phyloP scores from a whole-genome alignment of 2,329 filamentous ascomycete species.

The Cercospora janseana region DNA sequence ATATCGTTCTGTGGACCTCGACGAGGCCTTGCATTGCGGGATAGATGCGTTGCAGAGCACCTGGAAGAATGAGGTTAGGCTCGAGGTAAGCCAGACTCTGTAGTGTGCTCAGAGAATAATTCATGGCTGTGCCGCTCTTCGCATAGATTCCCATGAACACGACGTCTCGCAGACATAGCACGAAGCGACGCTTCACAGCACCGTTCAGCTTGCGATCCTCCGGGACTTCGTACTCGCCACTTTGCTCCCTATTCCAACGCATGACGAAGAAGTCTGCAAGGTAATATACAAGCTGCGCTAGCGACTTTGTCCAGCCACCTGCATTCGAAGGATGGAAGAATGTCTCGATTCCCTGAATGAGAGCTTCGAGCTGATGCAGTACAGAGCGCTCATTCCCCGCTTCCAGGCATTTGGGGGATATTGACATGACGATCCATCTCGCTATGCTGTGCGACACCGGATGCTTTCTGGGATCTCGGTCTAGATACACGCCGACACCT shows the following conservation, averaged over 20 bases:
- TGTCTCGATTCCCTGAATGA: slow-evolving; percentile 93
- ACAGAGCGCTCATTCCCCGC: slow-evolving; percentile 67
- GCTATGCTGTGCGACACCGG: slow-evolving; percentile 90
- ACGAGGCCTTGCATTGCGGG: slow-evolving; percentile 94
- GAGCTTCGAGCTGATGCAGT: slow-evolving; percentile 78
- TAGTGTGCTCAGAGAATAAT: slow-evolving; percentile 84
- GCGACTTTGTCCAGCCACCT: slow-evolving; percentile 82
- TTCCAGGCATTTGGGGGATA: slow-evolving; percentile 79
- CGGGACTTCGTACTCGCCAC: slow-evolving; percentile 84
- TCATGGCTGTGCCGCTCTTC: slow-evolving; percentile 88
- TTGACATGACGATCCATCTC: slow-evolving; percentile 85
- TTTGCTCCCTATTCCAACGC: slow-evolving; percentile 93
- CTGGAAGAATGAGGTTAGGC: slow-evolving; percentile 85
- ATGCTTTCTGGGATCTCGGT: slow-evolving; percentile 90
- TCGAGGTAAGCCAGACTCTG: slow-evolving; percentile 89
- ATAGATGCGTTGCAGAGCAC: slow-evolving; percentile 92
- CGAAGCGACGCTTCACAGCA: slow-evolving; percentile 83
- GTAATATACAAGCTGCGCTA: slow-evolving; percentile 89
- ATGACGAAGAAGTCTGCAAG: slow-evolving; percentile 95
- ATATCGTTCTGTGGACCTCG: slow-evolving; percentile 93
- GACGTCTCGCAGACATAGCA: slow-evolving; percentile 83
- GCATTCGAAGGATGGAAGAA: slow-evolving; percentile 99
- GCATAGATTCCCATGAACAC: slow-evolving; percentile 98
- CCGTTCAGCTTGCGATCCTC: slow-evolving; percentile 73
- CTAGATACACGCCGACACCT: slow-evolving; percentile 80